A percentile compares a stretch with the other conserved stretches of the same genome.
Evolutionary conservation across 2,329 filamentous ascomycete genomes (phyloP).

Genomic region (Xylaria sp.): DNA sequence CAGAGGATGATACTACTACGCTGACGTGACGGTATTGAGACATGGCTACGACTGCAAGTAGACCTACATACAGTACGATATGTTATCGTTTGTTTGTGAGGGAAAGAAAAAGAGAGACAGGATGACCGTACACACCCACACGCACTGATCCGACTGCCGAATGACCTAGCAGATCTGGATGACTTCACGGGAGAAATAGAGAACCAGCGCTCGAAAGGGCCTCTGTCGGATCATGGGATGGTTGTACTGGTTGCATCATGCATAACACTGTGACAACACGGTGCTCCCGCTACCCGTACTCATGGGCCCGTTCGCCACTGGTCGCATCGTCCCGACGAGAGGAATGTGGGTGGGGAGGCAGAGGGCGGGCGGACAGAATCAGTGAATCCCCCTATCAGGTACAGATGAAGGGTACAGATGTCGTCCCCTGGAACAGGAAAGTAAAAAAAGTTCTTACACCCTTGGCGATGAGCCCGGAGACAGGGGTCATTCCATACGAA

Average conservation of each 20-base stretch:
- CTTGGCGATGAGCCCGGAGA: constrained; percentile 1
- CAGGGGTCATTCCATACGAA: constrained; percentile 20
- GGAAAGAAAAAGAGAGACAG: background rate
- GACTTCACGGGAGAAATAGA: constrained; percentile 20
- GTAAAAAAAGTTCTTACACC: constrained; percentile 13
- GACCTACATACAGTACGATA: too few species aligned
- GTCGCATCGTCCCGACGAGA: constrained; percentile 18
- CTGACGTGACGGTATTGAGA: constrained; percentile 1
- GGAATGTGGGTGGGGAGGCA: constrained; percentile 2
- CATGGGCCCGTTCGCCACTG: constrained; percentile 19
- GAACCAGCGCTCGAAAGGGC: background rate
- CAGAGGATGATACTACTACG: background rate
- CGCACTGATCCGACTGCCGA: constrained; percentile 11
- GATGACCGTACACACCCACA: constrained; percentile 8
- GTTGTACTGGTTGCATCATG: constrained; percentile 8
- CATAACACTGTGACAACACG: constrained; percentile 23
- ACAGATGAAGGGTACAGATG: background rate
- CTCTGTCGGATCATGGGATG: constrained; percentile 21
- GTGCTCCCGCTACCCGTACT: constrained; percentile 25
- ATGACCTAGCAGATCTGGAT: constrained; percentile 22
- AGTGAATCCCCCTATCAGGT: constrained; percentile 26
- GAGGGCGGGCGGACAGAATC: background rate
- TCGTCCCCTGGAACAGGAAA: constrained; percentile 22
- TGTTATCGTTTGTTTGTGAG: background rate
- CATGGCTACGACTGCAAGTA: background rate